Conservation (phyloP, 1,284 basidiomycete genomes). For the Acaromyces ingoldii region DNA sequence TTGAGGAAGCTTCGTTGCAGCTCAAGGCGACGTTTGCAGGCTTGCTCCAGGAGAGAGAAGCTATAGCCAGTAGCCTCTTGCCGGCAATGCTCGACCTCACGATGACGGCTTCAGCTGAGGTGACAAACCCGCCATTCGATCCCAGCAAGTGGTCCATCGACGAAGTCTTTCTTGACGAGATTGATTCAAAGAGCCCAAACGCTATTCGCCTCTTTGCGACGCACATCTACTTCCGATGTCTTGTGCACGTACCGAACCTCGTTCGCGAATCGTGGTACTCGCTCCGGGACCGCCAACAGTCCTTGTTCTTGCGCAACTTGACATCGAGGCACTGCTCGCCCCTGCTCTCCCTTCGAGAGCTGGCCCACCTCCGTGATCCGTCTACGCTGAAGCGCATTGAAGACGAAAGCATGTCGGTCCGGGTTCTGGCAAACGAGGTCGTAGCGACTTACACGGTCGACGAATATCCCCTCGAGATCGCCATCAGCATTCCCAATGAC, state of each 20-base stretch:
- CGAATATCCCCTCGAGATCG: slow-evolving; percentile 89
- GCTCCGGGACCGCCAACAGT: slow-evolving; percentile 83
- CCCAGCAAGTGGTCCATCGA: slow-evolving; percentile 77
- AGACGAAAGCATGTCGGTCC: slow-evolving; percentile 73
- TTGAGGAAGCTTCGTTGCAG: slow-evolving; percentile 77
- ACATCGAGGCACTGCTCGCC: slow-evolving; percentile 87
- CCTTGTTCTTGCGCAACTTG: slow-evolving; percentile 68
- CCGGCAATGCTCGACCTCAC: slow-evolving; percentile 71
- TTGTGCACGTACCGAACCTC: slow-evolving; percentile 40
- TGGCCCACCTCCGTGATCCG: slow-evolving; percentile 69
- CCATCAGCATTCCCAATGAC: slow-evolving; percentile 76
- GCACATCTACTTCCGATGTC: slow-evolving; percentile 64
- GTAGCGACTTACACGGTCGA: slow-evolving; percentile 72
- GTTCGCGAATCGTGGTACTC: slow-evolving; percentile 73
- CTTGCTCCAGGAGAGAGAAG: slow-evolving; percentile 68
- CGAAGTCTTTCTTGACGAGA: slow-evolving; percentile 68
- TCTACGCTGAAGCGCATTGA: slow-evolving; percentile 63
- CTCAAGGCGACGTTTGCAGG: slow-evolving; percentile 76
- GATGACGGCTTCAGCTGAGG: no score
- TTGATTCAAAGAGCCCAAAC: slow-evolving; percentile 49
- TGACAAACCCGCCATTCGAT: slow-evolving; percentile 60
- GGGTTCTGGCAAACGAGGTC: slow-evolving; percentile 60
- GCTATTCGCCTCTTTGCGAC: slow-evolving; percentile 68
- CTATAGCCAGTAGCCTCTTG: slow-evolving; percentile 65
- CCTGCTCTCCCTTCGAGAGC: slow-evolving; percentile 75